Evolutionary conservation across 2,329 filamentous ascomycete genomes (phyloP).

Genomic region (Nothopassalora personata): DNA sequence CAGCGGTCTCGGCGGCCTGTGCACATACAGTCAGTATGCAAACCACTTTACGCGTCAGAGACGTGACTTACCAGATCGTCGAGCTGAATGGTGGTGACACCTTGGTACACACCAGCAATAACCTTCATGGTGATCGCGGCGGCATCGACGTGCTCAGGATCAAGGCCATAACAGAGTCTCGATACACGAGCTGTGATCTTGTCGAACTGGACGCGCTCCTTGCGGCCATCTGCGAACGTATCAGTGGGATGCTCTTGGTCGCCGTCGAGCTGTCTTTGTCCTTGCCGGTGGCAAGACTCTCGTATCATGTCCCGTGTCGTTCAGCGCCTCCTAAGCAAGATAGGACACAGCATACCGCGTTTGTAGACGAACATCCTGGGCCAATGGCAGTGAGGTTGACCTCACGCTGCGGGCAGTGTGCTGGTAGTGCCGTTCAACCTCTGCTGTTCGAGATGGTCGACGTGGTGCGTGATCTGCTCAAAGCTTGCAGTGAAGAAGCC

Average conservation of each 20-base stretch:
- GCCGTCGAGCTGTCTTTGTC: constrained; percentile 11
- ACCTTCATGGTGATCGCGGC: constrained; percentile 99
- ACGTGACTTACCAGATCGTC: constrained; percentile 77
- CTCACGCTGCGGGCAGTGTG: constrained; percentile 15
- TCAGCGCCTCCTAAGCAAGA: neutral
- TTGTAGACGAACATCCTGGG: constrained; percentile 58
- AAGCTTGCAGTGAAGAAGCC: constrained; percentile 16
- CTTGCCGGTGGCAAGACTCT: constrained; percentile 6
- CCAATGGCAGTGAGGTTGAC: constrained; percentile 23
- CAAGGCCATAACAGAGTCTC: constrained; percentile 92
- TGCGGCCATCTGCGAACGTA: constrained; percentile 74
- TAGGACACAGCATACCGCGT: constrained; percentile 45
- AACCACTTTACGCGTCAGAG: constrained; percentile 1
- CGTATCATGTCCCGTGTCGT: neutral
- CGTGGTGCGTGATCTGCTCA: constrained; percentile 8
- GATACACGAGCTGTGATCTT: constrained; percentile 99
- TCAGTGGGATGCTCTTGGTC: constrained; percentile 16
- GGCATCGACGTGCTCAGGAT: constrained; percentile 91
- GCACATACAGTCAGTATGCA: neutral
- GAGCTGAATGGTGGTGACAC: constrained; percentile 91
- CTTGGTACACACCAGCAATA: constrained; percentile 98
- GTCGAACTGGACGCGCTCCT: constrained; percentile 99
- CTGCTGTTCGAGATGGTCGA: constrained; percentile 6
- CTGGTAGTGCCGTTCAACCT: constrained; percentile 11
- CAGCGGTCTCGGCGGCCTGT: constrained; percentile 95